phyloP scores from a whole-genome alignment of 495 filamentous ascomycete species.

The Neurospora sp. region DNA sequence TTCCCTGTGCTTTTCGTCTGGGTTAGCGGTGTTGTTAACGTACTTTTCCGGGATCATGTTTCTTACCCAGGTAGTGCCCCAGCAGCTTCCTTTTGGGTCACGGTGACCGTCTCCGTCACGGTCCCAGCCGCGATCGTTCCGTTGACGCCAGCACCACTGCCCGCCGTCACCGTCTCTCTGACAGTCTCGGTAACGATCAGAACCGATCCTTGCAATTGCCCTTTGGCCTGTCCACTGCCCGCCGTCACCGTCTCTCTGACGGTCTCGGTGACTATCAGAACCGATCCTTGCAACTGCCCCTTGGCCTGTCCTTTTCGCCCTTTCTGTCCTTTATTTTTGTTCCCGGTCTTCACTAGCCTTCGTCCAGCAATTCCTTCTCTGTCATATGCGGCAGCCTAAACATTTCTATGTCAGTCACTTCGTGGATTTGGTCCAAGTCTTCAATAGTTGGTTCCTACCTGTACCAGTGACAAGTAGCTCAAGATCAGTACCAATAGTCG shows the following conservation, averaged over 20 bases:
- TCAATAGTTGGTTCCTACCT: constrained; percentile 21
- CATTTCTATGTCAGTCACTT: not conserved
- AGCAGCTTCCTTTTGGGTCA: constrained; percentile 9
- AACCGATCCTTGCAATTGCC: constrained; percentile 7
- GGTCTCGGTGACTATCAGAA: constrained; percentile 30
- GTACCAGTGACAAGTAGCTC: constrained; percentile 27
- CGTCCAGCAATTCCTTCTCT: constrained; percentile 21
- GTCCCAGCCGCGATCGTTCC: constrained; percentile 21
- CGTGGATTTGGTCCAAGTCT: not conserved
- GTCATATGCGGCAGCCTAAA: constrained; percentile 26
- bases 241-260: constrained; percentile 24
- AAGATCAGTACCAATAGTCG: constrained; percentile 23
- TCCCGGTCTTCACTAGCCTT: constrained; percentile 3
- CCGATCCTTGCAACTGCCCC: constrained; percentile 7
- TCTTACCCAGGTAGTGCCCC: constrained; percentile 2
- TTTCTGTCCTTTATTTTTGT: constrained; percentile 1
- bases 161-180: constrained; percentile 23
- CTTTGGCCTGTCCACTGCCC: constrained; percentile 5
- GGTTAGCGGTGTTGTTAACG: not conserved
- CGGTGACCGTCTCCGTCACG: constrained; percentile 22
- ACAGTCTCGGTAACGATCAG: constrained; percentile 32
- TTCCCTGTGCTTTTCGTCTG: not conserved
- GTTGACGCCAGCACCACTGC: constrained; percentile 9
- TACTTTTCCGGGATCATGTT: not conserved
- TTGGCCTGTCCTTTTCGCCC: constrained; percentile 2